Conservation (phyloP, 2,329 filamentous ascomycete genomes). For the Sarocladium kiliense region DNA sequence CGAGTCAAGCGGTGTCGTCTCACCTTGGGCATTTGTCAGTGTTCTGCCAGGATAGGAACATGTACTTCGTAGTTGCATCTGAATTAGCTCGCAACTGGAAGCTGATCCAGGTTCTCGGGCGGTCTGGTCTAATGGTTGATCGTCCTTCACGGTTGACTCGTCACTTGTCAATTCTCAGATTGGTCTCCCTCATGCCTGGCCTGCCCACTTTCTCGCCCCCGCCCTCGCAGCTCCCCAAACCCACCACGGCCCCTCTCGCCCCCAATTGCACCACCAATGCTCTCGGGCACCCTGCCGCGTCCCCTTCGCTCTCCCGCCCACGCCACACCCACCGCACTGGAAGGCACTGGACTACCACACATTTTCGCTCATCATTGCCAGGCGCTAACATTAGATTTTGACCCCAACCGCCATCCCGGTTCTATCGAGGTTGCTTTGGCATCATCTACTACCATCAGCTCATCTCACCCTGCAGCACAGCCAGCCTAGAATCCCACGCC, state of each 20-base stretch:
- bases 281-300: background rate
- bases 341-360: background rate
- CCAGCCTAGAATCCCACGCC: background rate
- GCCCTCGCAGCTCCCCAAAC: background rate
- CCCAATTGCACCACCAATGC: background rate
- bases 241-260: background rate
- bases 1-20: background rate
- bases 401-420: background rate
- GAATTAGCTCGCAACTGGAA: no score
- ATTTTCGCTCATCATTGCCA: background rate
- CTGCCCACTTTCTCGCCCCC: background rate
- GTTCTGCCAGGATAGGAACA: no score
- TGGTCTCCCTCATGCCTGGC: background rate
- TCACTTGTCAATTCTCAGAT: background rate
- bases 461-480: slow-evolving; percentile 6
- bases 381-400: background rate
- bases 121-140: background rate
- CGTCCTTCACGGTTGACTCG: background rate
- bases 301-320: background rate
- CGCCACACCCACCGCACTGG: background rate
- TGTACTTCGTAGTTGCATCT: no score
- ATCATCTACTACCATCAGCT: background rate
- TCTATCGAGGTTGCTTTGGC: background rate
- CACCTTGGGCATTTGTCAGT: background rate
- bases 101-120: background rate